These are phyloP conservation scores for Stemphylium lycopersici DNA, from an alignment of 2,329 filamentous ascomycete genomes.

Conservation along the genomic window DNA sequence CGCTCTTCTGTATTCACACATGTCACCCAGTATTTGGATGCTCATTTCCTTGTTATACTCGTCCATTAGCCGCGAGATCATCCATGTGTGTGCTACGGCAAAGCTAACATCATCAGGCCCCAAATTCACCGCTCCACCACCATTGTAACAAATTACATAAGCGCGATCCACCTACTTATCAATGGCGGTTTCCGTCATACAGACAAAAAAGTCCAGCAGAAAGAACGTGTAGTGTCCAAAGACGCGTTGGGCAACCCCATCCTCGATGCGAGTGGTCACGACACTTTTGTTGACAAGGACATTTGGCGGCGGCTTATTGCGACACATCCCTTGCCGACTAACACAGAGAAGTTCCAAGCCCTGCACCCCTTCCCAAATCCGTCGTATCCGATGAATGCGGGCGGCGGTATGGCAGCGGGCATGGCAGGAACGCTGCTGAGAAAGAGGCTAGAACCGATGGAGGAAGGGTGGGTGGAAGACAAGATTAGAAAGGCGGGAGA, in stretches of 20 bases:
- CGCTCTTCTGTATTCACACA: too few species aligned
- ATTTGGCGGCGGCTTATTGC: constrained; percentile 10
- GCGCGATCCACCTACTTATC: constrained; percentile 26
- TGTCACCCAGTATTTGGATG: too few species aligned
- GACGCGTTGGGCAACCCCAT: constrained; percentile 23
- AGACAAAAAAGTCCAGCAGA: constrained; percentile 9
- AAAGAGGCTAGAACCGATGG: constrained; percentile 34
- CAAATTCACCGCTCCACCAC: constrained; percentile 27
- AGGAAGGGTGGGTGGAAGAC: constrained; percentile 40
- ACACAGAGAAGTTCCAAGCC: constrained; percentile 20
- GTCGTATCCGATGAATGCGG: constrained; percentile 26
- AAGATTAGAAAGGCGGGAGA: constrained; percentile 35
- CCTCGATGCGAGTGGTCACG: constrained; percentile 11
- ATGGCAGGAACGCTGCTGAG: constrained; percentile 33
- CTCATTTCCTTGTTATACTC: too few species aligned
- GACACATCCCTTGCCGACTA: constrained; percentile 10
- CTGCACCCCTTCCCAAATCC: constrained; percentile 36
- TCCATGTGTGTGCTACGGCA: neutral
- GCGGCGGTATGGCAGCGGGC: constrained; percentile 18
- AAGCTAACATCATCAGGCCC: constrained; percentile 16
- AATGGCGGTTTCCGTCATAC: constrained; percentile 26
- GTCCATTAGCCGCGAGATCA: too few species aligned
- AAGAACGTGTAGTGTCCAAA: constrained; percentile 18
- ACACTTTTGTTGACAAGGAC: constrained; percentile 13
- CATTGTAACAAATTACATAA: constrained; percentile 24